Evolutionary conservation across 306 rosid species (phyloP).

Genomic region (Pyrus betulifolia): DNA sequence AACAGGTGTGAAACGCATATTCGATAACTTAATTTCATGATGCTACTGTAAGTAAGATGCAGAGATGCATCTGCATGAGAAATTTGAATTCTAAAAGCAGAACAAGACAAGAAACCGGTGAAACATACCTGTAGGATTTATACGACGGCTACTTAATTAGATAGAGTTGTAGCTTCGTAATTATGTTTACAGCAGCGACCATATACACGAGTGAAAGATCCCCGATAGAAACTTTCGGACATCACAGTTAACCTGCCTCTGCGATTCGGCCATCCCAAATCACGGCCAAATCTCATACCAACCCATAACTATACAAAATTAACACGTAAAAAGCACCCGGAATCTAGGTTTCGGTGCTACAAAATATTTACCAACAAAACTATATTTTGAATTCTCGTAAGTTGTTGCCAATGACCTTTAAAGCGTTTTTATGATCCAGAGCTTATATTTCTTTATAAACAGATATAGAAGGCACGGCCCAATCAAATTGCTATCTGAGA

Average conservation of each 20-base stretch:
- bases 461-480: slow-evolving; percentile 79
- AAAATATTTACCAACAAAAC: neutral
- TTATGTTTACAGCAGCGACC: slow-evolving; percentile 10
- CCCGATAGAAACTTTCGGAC: neutral
- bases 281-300: slow-evolving; percentile 2
- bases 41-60: neutral
- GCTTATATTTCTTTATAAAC: slow-evolving; percentile 66
- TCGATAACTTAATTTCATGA: neutral
- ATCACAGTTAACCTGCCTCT: slow-evolving; percentile 8
- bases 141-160: slow-evolving; percentile 5
- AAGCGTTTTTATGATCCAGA: slow-evolving; percentile 78
- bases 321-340: slow-evolving; percentile 29
- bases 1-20: neutral
- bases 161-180: slow-evolving; percentile 6
- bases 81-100: neutral
- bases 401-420: slow-evolving; percentile 24
- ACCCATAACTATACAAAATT: slow-evolving; percentile 42
- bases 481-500: slow-evolving; percentile 62
- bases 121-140: slow-evolving; percentile 7
- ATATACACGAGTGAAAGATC: neutral
- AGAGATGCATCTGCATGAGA: neutral
- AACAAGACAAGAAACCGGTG: neutral
- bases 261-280: slow-evolving; percentile 11
- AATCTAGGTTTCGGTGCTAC: slow-evolving; percentile 23
- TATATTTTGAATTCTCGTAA: slow-evolving; percentile 3